Conservation (phyloP, 75 land plant genomes). For the Azolla pinnata region DNA sequence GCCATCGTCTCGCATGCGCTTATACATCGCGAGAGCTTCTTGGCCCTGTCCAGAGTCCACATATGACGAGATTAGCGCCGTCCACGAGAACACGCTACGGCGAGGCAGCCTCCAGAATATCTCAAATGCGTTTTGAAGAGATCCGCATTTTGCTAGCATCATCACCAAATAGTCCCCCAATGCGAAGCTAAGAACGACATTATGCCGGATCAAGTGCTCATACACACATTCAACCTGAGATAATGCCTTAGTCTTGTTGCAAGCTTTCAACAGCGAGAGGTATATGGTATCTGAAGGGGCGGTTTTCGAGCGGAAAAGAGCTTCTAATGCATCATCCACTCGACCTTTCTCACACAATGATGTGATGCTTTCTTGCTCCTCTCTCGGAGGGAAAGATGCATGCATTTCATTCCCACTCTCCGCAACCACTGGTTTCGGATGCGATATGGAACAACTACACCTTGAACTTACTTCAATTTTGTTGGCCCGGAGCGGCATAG, state of each 20-base stretch:
- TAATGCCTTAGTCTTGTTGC: background rate
- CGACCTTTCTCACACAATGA: background rate
- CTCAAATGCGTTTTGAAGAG: constrained; percentile 4
- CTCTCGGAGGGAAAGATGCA: too few relatives aligned
- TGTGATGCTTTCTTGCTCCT: too few relatives aligned
- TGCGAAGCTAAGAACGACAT: background rate
- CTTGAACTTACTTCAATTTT: too few relatives aligned
- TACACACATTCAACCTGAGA: background rate
- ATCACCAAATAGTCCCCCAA: constrained; percentile 7
- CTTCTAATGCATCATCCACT: background rate
- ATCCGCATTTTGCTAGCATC: constrained; percentile 5
- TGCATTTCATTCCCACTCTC: too few relatives aligned
- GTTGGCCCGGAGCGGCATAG: too few relatives aligned
- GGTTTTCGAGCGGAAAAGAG: background rate
- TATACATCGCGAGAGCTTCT: constrained; percentile 8
- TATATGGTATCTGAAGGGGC: background rate
- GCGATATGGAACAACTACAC: too few relatives aligned
- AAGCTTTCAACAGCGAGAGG: background rate
- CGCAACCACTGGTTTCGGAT: too few relatives aligned
- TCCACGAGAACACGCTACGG: constrained; percentile 7
- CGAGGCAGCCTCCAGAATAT: constrained; percentile 1
- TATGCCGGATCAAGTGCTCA: background rate
- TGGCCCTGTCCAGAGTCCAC: background rate
- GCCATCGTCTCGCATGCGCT: background rate
- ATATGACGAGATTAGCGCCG: constrained; percentile 7